Evolutionary conservation across 1,139 yeast genomes (phyloP).

Genomic region (Saccharomycopsis hybrid): DNA sequence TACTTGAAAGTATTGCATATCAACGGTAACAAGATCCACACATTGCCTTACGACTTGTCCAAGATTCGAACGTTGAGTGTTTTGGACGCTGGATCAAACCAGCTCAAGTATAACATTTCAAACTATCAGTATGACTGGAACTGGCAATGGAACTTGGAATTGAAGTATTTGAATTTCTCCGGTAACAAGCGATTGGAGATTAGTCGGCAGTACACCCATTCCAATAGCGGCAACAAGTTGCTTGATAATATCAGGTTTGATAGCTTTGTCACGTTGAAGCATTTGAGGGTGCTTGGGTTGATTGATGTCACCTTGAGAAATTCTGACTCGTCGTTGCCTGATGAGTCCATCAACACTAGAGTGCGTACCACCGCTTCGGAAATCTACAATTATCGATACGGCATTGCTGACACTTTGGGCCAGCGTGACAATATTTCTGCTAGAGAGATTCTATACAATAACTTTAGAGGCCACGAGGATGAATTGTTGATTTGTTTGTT

Average conservation of each 20-base stretch:
- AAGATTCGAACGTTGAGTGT: conserved; percentile 57
- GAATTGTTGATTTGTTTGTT: conserved; percentile 72
- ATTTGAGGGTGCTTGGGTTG: conserved; percentile 71
- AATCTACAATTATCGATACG: conserved; percentile 72
- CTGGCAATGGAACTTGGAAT: conserved; percentile 80
- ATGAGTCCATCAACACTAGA: conserved; percentile 76
- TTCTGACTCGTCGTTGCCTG: conserved; percentile 58
- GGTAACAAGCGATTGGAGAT: conserved; percentile 92
- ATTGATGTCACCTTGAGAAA: conserved; percentile 85
- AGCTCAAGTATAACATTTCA: conserved; percentile 82
- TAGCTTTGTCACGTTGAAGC: conserved; percentile 67
- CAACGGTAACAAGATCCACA: conserved; percentile 79
- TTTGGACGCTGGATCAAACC: conserved; percentile 89
- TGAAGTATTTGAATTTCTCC: conserved; percentile 79
- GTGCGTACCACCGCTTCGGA: conserved; percentile 88
- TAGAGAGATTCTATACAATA: conserved; percentile 81
- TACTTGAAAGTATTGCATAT: conserved; percentile 57
- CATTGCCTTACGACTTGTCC: conserved; percentile 85
- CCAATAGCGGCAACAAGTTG: conserved; percentile 30
- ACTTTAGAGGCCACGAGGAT: conserved; percentile 78
- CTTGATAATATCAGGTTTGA: conserved; percentile 43
- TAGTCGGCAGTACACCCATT: conserved; percentile 32
- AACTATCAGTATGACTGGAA: conserved; percentile 98
- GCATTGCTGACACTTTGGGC: conserved; percentile 87
- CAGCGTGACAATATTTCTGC: conserved; percentile 58